Evolutionary conservation across 352 stramenopile species (phyloP).

Genomic region (Phytophthora hibernalis): DNA sequence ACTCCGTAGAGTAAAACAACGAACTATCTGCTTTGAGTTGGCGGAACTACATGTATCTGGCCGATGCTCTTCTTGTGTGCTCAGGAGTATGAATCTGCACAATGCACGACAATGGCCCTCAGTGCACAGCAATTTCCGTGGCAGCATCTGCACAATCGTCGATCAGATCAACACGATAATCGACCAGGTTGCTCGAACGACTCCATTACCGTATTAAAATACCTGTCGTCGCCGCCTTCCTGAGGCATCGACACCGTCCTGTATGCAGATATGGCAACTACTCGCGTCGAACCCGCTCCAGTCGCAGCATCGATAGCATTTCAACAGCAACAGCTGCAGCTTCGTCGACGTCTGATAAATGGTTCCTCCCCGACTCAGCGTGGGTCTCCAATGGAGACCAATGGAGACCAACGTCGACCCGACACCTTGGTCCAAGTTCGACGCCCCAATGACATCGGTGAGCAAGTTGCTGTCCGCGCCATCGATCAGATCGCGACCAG

Average conservation of each 20-base stretch:
- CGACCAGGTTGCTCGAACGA: background rate
- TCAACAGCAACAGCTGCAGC: constrained; percentile 29
- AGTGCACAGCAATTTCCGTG: background rate
- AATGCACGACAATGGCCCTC: too few species aligned
- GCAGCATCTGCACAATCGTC: constrained; percentile 26
- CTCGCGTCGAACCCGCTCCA: constrained; percentile 10
- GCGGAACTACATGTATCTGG: background rate
- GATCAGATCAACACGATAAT: constrained; percentile 6
- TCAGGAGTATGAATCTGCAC: too few species aligned
- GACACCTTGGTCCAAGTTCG: too few species aligned
- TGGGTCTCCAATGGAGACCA: background rate
- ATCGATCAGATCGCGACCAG: constrained; percentile 32
- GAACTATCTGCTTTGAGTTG: constrained; percentile 5
- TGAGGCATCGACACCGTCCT: constrained; percentile 4
- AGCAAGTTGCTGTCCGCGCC: constrained; percentile 1
- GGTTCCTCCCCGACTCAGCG: constrained; percentile 18
- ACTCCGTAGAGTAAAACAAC: constrained; percentile 29
- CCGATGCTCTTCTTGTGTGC: constrained; percentile 1
- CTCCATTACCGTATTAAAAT: background rate
- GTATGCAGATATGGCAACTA: too few species aligned
- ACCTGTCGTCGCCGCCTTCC: constrained; percentile 4
- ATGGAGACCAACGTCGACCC: too few species aligned
- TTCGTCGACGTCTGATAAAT: background rate
- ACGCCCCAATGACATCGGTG: too few species aligned
- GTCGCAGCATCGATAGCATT: constrained; percentile 22